These are phyloP conservation scores for Neofusicoccum kwambonambiense DNA, from an alignment of 2,329 filamentous ascomycete genomes.

Conservation along the genomic window DNA sequence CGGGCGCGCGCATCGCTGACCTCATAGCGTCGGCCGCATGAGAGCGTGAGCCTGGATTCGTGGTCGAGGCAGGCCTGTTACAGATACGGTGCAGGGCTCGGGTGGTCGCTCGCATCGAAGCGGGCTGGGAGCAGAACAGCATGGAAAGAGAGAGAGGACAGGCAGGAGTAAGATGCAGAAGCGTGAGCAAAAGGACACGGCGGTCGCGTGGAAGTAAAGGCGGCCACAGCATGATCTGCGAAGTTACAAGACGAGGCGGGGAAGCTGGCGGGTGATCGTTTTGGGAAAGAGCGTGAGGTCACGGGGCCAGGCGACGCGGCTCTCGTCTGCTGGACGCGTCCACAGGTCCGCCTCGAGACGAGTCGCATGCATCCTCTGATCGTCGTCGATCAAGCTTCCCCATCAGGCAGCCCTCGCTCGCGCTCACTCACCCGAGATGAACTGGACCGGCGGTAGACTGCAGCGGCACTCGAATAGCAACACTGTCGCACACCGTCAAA, in stretches of 20 bases:
- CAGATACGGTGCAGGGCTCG: background rate
- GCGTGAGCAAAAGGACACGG: background rate
- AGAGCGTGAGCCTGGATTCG: background rate
- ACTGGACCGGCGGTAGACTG: slow-evolving; percentile 50
- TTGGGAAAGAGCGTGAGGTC: slow-evolving; percentile 4
- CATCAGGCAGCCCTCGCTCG: background rate
- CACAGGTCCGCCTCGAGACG: background rate
- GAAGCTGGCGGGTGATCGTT: background rate
- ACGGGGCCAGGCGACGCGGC: background rate
- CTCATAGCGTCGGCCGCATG: background rate
- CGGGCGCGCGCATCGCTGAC: background rate
- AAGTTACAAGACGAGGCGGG: background rate
- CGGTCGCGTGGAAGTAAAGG: background rate
- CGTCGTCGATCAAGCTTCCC: slow-evolving; percentile 2
- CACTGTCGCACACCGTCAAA: slow-evolving; percentile 41
- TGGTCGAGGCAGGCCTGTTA: background rate
- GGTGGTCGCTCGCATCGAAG: background rate
- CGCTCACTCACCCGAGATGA: slow-evolving; percentile 35
- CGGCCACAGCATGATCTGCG: background rate
- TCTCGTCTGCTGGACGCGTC: too few relatives aligned
- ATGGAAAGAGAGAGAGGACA: background rate
- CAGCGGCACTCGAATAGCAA: slow-evolving; percentile 37
- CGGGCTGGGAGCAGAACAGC: background rate
- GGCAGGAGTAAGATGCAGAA: background rate
- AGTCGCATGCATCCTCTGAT: background rate